These are phyloP conservation scores for Aspergillus sp. DNA, from an alignment of 2,329 filamentous ascomycete genomes.

Conservation along the genomic window DNA sequence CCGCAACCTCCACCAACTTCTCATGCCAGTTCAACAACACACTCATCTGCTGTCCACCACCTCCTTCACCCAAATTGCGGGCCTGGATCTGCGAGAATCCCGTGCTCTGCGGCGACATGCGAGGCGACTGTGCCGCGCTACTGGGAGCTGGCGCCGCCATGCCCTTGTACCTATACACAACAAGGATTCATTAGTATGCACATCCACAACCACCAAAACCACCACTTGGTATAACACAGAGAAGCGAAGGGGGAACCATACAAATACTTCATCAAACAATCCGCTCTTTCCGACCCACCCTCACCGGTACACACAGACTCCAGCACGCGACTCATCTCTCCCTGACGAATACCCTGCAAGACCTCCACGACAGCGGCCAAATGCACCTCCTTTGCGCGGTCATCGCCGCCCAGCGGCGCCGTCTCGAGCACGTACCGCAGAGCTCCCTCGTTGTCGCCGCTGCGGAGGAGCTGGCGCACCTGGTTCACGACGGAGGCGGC, in stretches of 20 bases:
- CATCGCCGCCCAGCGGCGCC: slow-evolving; percentile 66
- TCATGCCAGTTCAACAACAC: slow-evolving; percentile 98
- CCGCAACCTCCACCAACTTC: slow-evolving; percentile 93
- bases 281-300: slow-evolving; percentile 80
- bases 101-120: slow-evolving; percentile 71
- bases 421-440: slow-evolving; percentile 81
- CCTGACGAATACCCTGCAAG: slow-evolving; percentile 91
- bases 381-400: slow-evolving; percentile 73
- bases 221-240: not conserved
- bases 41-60: slow-evolving; percentile 88
- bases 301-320: slow-evolving; percentile 75
- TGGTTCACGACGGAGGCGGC: slow-evolving; percentile 76
- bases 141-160: slow-evolving; percentile 62
- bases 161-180: slow-evolving; percentile 76
- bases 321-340: slow-evolving; percentile 89
- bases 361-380: slow-evolving; percentile 88
- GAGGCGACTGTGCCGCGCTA: slow-evolving; percentile 49
- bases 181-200: not conserved
- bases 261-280: slow-evolving; percentile 98
- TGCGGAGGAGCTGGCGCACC: slow-evolving; percentile 82
- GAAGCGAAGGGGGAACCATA: slow-evolving; percentile 52
- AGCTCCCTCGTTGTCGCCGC: slow-evolving; percentile 84
- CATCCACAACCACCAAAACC: not conserved
- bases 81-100: slow-evolving; percentile 80
- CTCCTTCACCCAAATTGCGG: slow-evolving; percentile 61